Conservation (phyloP, 2,329 filamentous ascomycete genomes). For the Cladophialophora exuberans region DNA sequence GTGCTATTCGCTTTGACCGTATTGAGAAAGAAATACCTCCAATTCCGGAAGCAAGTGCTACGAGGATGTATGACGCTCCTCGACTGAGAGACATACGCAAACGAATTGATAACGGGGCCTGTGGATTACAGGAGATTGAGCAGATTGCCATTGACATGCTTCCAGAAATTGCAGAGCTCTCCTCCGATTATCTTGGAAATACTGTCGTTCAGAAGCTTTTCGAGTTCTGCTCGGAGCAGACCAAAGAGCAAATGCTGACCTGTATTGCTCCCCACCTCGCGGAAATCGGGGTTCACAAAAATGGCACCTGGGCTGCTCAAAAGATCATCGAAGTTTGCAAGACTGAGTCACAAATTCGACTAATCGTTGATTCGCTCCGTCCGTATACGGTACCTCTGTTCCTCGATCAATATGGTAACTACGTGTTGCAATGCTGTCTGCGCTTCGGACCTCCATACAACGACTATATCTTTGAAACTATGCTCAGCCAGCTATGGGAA, state of each 20-base stretch:
- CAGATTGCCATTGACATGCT: constrained; percentile 92
- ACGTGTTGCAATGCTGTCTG: constrained; percentile 93
- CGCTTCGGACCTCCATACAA: constrained; percentile 89
- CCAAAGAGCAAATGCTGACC: constrained; percentile 87
- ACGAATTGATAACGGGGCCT: constrained; percentile 92
- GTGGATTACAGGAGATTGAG: constrained; percentile 85
- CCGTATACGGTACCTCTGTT: constrained; percentile 90
- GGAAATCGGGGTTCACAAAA: constrained; percentile 98
- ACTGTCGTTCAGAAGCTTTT: constrained; percentile 99
- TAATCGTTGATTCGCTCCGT: constrained; percentile 82
- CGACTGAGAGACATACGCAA: constrained; percentile 95
- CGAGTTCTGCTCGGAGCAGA: constrained; percentile 87
- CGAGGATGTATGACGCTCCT: constrained; percentile 87
- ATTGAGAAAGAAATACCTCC: constrained; percentile 86
- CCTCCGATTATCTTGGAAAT: constrained; percentile 96
- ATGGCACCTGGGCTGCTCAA: constrained; percentile 97
- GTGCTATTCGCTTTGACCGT: constrained; percentile 72
- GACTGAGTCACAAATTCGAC: constrained; percentile 76
- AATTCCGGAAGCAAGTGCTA: constrained; percentile 84
- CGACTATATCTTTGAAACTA: constrained; percentile 96
- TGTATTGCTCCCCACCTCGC: constrained; percentile 90
- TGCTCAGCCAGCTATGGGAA: constrained; percentile 93
- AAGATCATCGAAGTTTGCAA: constrained; percentile 98
- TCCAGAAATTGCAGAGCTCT: constrained; percentile 90
- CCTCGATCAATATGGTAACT: constrained; percentile 97